A percentile compares a stretch with the other conserved stretches of the same genome.
phyloP scores from a whole-genome alignment of 1,284 basidiomycete genomes.

The Boletus hoseneyae region DNA sequence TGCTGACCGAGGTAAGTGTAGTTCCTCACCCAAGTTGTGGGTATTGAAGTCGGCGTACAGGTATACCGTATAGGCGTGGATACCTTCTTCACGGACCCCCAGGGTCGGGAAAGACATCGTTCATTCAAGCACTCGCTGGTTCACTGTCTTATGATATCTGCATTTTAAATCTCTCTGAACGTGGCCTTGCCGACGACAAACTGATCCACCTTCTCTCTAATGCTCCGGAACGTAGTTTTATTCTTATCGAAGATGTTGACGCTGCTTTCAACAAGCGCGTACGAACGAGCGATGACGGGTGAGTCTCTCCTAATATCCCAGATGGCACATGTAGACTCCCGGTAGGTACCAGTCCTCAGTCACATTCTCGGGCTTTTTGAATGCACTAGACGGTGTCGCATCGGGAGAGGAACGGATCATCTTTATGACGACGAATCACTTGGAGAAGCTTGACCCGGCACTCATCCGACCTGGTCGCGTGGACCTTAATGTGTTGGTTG shows the following conservation, averaged over 20 bases:
- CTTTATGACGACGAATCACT: constrained; percentile 99
- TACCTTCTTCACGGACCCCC: constrained; percentile 96
- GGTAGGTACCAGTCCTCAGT: constrained; percentile 87
- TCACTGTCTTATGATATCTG: constrained; percentile 94
- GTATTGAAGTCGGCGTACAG: constrained; percentile 41
- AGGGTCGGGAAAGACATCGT: constrained; percentile 97
- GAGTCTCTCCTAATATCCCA: constrained; percentile 22
- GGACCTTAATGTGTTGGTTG: constrained; percentile 82
- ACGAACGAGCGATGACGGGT: constrained; percentile 89
- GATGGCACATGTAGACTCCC: constrained; percentile 12
- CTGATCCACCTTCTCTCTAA: constrained; percentile 92
- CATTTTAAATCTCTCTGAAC: constrained; percentile 92
- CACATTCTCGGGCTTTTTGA: constrained; percentile 97
- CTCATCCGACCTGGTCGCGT: constrained; percentile 95
- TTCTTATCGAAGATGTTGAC: constrained; percentile 96
- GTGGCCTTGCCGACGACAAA: constrained; percentile 96
- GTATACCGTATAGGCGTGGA: constrained; percentile 95
- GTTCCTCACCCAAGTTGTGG: constrained; percentile 5
- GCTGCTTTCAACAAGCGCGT: constrained; percentile 95
- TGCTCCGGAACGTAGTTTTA: constrained; percentile 87
- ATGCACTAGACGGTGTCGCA: constrained; percentile 96
- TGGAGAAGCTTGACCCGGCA: constrained; percentile 81
- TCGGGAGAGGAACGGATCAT: constrained; percentile 97
- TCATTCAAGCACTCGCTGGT: constrained; percentile 96
- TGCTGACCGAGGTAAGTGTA: constrained; percentile 79